A percentile compares a stretch with the other conserved stretches of the same genome.
Conservation (phyloP, 148 eudicot genomes). For the Rhododendron williamsianum region DNA sequence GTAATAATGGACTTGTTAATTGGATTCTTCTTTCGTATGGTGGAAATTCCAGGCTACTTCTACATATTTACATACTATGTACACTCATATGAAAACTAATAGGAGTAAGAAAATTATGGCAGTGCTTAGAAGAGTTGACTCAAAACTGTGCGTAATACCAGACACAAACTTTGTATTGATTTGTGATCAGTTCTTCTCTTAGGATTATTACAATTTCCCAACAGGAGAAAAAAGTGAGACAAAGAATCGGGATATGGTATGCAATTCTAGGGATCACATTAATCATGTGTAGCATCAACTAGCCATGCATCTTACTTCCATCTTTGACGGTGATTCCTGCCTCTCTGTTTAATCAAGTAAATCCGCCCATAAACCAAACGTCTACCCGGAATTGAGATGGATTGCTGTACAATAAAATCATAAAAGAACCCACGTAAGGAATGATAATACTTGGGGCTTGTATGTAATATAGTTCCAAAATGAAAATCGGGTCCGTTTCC, state of each 20-base stretch:
- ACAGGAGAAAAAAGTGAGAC: neutral
- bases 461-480: neutral
- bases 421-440: neutral
- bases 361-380: conserved; percentile 90
- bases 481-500: neutral
- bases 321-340: conserved; percentile 37
- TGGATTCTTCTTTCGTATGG: neutral
- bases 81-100: neutral
- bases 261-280: neutral
- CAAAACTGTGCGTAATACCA: neutral
- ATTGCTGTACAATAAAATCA: conserved; percentile 38
- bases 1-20: neutral
- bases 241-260: neutral
- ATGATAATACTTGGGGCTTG: neutral
- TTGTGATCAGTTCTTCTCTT: neutral
- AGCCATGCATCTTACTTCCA: conserved; percentile 22
- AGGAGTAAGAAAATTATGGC: neutral
- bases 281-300: neutral
- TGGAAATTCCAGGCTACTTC: neutral
- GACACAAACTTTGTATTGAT: neutral
- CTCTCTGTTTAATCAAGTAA: conserved; percentile 56
- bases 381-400: conserved; percentile 46
- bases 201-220: neutral
- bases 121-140: neutral
- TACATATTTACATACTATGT: neutral